Percentiles rank a stretch among this genome's conserved stretches.
Evolutionary conservation across 2,329 filamentous ascomycete species (phyloP).

Genomic region (Phialemoniopsis sp.): DNA sequence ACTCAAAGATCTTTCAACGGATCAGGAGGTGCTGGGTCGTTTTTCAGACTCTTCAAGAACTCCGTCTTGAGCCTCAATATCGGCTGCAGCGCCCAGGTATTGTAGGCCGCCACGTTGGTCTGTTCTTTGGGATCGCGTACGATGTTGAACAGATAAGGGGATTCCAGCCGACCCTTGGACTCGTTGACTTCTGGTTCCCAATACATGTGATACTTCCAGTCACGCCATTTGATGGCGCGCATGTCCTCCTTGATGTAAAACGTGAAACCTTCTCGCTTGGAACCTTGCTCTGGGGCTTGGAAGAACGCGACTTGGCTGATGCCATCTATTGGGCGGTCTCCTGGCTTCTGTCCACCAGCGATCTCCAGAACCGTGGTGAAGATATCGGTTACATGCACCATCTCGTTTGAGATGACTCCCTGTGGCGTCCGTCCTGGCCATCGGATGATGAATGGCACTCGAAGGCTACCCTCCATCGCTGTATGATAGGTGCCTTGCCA

Average conservation of each 20-base stretch:
- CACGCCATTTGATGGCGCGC: conserved; percentile 25
- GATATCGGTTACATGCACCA: conserved; percentile 25
- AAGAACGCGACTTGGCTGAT: conserved; percentile 21
- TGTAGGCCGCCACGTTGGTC: conserved; percentile 20
- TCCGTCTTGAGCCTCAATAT: conserved; percentile 16
- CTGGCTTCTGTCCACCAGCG: conserved; percentile 10
- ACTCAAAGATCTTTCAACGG: conserved; percentile 16
- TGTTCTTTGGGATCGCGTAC: conserved; percentile 26
- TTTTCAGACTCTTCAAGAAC: conserved; percentile 20
- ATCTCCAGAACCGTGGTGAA: conserved; percentile 24
- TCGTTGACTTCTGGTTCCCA: conserved; percentile 30
- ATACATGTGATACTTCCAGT: conserved; percentile 27
- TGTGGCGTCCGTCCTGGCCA: conserved; percentile 23
- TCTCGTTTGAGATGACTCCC: conserved; percentile 19
- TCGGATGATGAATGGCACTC: conserved; percentile 27
- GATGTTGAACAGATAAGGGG: conserved; percentile 24
- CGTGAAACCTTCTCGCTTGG: conserved; percentile 17
- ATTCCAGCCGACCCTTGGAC: conserved; percentile 21
- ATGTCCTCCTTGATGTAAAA: conserved; percentile 30
- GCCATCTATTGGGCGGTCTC: conserved; percentile 23
- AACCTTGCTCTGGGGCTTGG: conserved; percentile 9
- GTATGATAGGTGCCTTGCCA: conserved; percentile 29
- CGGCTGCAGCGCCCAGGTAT: conserved; percentile 27
- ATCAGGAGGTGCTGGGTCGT: conserved; percentile 23
- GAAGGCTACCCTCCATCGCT: conserved; percentile 27